Evolutionary conservation across 257 asterid genomes (phyloP).

Genomic region (Prunella vulgaris): DNA sequence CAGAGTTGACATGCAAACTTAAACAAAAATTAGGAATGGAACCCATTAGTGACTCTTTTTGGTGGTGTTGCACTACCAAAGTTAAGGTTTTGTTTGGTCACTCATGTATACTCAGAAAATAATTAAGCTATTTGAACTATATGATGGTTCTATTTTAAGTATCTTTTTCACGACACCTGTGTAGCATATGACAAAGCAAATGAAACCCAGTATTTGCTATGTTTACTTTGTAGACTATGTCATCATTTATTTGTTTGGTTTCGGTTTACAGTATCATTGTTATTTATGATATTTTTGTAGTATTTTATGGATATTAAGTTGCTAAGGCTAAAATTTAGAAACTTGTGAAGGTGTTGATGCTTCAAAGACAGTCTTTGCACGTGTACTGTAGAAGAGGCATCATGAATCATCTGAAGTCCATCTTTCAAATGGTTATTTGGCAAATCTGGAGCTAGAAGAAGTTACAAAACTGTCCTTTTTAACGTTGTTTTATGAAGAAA

Average conservation of each 20-base stretch:
- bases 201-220: neutral
- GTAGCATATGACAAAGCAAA: neutral
- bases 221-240: neutral
- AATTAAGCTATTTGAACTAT: neutral
- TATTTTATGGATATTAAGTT: conserved; percentile 3
- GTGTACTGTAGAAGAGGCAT: neutral
- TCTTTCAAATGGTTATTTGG: neutral
- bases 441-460: neutral
- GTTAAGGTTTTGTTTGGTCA: neutral
- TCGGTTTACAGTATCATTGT: neutral
- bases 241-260: neutral
- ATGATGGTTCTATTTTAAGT: neutral
- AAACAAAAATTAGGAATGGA: neutral
- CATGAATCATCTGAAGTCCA: neutral
- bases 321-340: too few relatives aligned
- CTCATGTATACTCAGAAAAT: neutral
- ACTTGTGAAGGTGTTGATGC: neutral
- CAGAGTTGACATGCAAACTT: neutral
- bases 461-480: neutral
- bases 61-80: neutral
- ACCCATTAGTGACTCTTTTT: neutral
- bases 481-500: neutral
- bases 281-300: neutral
- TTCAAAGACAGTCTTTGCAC: neutral
- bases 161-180: neutral